Percentiles rank a stretch among this genome's conserved stretches.
Evolutionary conservation across 257 asterid genomes (phyloP).

Genomic region (Knoxia roxburghii): DNA sequence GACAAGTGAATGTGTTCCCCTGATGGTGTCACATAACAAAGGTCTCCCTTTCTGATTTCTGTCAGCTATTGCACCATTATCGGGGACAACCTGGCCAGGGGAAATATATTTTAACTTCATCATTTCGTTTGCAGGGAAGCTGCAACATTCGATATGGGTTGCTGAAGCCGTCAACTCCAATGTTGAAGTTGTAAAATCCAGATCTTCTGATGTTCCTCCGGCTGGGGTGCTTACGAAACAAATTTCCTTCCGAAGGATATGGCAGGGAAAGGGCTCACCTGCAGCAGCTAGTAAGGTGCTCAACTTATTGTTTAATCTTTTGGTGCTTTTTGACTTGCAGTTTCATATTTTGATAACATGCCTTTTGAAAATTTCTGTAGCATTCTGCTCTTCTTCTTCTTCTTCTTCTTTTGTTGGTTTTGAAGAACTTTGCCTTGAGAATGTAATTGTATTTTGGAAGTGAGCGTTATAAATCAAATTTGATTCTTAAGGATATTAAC

Average conservation of each 20-base stretch:
- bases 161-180: constrained; percentile 54
- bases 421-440: neutral
- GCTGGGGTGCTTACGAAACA: constrained; percentile 46
- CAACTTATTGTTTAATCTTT: constrained; percentile 24
- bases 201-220: constrained; percentile 39
- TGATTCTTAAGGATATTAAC: neutral
- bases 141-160: constrained; percentile 93
- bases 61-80: constrained; percentile 14
- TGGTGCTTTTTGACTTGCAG: constrained; percentile 15
- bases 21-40: constrained; percentile 81
- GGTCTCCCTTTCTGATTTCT: constrained; percentile 34
- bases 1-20: constrained; percentile 75
- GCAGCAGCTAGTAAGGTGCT: constrained; percentile 88
- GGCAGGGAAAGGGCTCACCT: constrained; percentile 94
- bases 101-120: neutral
- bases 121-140: constrained; percentile 53
- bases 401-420: too few relatives aligned
- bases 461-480: neutral
- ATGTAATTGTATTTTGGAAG: neutral
- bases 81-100: neutral
- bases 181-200: constrained; percentile 36
- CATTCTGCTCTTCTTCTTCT: too few relatives aligned
- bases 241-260: constrained; percentile 73
- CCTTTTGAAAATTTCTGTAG: too few relatives aligned
- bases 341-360: neutral